phyloP scores from a whole-genome alignment of 2,329 filamentous ascomycete species.

The Paraphoma sp. region DNA sequence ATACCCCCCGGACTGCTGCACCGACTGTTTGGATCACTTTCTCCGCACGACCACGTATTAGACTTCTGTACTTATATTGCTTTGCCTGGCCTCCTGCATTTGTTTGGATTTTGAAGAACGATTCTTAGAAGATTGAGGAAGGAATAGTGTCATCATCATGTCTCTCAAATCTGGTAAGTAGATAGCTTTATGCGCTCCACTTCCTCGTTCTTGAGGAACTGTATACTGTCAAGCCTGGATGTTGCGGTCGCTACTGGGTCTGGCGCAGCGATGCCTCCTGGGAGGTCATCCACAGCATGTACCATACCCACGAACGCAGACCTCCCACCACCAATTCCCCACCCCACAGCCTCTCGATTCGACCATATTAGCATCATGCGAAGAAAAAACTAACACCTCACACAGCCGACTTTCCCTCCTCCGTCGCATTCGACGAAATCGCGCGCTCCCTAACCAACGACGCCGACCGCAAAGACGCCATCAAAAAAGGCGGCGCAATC shows the following conservation, averaged over 20 bases:
- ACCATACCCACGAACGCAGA: too few relatives aligned
- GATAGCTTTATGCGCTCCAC: not conserved
- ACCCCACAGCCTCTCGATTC: not conserved
- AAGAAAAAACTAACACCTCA: not conserved
- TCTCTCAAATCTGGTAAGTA: slow-evolving; percentile 41
- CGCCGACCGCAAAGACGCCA: slow-evolving; percentile 80
- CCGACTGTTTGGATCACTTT: not conserved
- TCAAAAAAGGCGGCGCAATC: slow-evolving; percentile 86
- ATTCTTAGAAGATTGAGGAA: not conserved
- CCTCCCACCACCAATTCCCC: too few relatives aligned
- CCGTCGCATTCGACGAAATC: slow-evolving; percentile 90
- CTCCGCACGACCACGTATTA: slow-evolving; percentile 2
- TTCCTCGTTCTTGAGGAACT: too few relatives aligned
- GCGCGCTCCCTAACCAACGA: slow-evolving; percentile 72
- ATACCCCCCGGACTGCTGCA: slow-evolving; percentile 18
- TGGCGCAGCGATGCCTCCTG: too few relatives aligned
- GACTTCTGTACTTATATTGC: not conserved
- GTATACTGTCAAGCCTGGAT: too few relatives aligned
- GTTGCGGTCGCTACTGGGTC: too few relatives aligned
- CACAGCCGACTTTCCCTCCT: slow-evolving; percentile 79
- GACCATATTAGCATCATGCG: not conserved
- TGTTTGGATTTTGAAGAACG: not conserved
- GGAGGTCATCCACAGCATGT: too few relatives aligned
- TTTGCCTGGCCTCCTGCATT: not conserved
- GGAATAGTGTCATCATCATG: slow-evolving; percentile 25